Evolutionary conservation across 1,284 basidiomycete genomes (phyloP).

Genomic region (Kalmanozyma brasiliensis): DNA sequence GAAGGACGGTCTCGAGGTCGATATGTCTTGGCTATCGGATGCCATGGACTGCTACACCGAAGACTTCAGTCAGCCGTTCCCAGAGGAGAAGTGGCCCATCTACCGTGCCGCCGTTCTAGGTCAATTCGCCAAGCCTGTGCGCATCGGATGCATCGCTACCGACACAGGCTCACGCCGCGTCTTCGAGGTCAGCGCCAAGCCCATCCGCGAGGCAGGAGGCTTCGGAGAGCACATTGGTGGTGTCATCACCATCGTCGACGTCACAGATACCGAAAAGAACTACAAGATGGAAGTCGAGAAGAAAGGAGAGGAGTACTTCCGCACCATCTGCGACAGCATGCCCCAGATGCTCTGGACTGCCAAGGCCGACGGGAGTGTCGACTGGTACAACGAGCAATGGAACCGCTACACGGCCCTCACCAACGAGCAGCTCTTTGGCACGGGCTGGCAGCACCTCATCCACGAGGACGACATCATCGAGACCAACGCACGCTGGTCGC

Average conservation of each 20-base stretch:
- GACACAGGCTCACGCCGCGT: constrained; percentile 45
- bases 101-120: constrained; percentile 58
- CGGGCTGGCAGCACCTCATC: constrained; percentile 67
- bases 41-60: constrained; percentile 60
- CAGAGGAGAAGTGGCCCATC: constrained; percentile 56
- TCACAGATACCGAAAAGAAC: constrained; percentile 42
- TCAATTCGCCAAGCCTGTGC: constrained; percentile 42
- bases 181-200: constrained; percentile 54
- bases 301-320: constrained; percentile 59
- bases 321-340: constrained; percentile 59
- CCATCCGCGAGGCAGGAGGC: constrained; percentile 56
- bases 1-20: constrained; percentile 37
- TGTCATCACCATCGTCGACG: constrained; percentile 51
- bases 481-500: constrained; percentile 60
- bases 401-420: constrained; percentile 66
- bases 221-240: constrained; percentile 62
- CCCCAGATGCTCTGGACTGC: constrained; percentile 68
- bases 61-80: constrained; percentile 54
- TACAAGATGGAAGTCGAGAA: constrained; percentile 43
- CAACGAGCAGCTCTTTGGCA: constrained; percentile 54
- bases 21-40: constrained; percentile 57
- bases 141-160: constrained; percentile 47
- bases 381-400: constrained; percentile 62
- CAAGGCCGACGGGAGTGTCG: constrained; percentile 61
- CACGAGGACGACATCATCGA: constrained; percentile 67